phyloP scores from a whole-genome alignment of 257 asterid species.

The Salvia splendens region DNA sequence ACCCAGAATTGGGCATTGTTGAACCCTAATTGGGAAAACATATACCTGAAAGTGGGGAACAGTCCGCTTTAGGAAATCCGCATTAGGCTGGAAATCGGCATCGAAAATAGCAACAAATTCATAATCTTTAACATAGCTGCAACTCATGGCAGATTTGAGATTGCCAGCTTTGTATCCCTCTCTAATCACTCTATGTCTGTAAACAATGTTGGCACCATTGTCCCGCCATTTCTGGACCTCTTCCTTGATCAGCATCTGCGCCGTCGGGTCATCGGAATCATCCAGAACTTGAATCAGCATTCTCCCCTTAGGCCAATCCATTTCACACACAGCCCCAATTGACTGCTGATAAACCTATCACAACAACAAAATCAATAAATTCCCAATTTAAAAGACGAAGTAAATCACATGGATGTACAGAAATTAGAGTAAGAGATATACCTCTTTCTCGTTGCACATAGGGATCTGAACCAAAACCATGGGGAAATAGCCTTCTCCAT shows the following conservation, averaged over 20 bases:
- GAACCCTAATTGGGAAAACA: neutral
- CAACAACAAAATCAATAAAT: conserved; percentile 11
- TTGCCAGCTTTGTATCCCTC: conserved; percentile 98
- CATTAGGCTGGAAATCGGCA: conserved; percentile 90
- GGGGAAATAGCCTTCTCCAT: conserved; percentile 72
- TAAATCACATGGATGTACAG: neutral
- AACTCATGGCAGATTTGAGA: conserved; percentile 88
- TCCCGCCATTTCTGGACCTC: conserved; percentile 88
- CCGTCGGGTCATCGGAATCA: conserved; percentile 76
- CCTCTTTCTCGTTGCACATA: conserved; percentile 98
- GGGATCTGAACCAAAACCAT: conserved; percentile 99
- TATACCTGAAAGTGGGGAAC: conserved; percentile 88
- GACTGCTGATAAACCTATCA: conserved; percentile 89
- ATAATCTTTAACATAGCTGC: conserved; percentile 89
- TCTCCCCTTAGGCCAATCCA: conserved; percentile 91
- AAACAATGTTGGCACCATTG: conserved; percentile 73
- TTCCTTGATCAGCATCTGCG: conserved; percentile 66
- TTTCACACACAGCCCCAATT: conserved; percentile 78
- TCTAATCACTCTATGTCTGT: conserved; percentile 82
- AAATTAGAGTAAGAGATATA: conserved; percentile 19
- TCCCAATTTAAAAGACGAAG: neutral
- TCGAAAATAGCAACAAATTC: conserved; percentile 93
- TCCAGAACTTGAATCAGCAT: conserved; percentile 83
- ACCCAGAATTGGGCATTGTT: too few relatives aligned
- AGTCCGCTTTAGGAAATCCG: conserved; percentile 75